Conservation (phyloP, 257 asterid genomes). For the Buddleja alternifolia region DNA sequence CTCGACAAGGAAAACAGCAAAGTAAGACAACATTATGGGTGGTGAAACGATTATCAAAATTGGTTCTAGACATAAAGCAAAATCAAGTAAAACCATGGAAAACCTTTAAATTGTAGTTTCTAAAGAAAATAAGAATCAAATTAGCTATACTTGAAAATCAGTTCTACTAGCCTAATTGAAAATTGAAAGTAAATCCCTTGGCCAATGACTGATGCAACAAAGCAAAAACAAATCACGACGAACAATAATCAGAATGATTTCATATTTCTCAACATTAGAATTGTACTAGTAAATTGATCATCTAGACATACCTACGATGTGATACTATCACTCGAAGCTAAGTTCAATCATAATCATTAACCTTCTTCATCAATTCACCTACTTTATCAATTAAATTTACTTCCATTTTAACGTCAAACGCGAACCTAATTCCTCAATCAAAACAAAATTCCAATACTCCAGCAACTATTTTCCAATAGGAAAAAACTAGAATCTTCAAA, state of each 20-base stretch:
- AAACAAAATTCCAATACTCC: not conserved
- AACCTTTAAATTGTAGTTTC: not conserved
- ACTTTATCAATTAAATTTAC: not conserved
- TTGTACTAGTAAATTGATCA: constrained; percentile 7
- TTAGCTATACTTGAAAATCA: not conserved
- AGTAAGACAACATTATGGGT: not conserved
- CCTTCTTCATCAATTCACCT: not conserved
- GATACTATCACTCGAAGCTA: constrained; percentile 8
- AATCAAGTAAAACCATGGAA: not conserved
- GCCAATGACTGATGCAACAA: not conserved
- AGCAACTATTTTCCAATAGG: constrained; percentile 4
- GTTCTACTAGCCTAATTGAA: not conserved
- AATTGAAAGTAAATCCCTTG: not conserved
- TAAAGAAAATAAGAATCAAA: not conserved
- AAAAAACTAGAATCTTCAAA: not conserved
- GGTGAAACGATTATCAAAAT: constrained; percentile 12
- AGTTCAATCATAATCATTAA: constrained; percentile 16
- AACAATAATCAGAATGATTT: not conserved
- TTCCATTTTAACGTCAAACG: not conserved
- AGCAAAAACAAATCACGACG: not conserved
- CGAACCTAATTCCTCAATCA: not conserved
- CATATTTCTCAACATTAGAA: not conserved
- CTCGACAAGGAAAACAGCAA: constrained; percentile 26
- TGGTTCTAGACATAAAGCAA: not conserved
- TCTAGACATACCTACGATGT: not conserved